Percentiles rank a stretch among this genome's conserved stretches.
Evolutionary conservation across 169 alveolate genomes (phyloP).

Genomic region (Ichthyophthirius multifiliis): DNA sequence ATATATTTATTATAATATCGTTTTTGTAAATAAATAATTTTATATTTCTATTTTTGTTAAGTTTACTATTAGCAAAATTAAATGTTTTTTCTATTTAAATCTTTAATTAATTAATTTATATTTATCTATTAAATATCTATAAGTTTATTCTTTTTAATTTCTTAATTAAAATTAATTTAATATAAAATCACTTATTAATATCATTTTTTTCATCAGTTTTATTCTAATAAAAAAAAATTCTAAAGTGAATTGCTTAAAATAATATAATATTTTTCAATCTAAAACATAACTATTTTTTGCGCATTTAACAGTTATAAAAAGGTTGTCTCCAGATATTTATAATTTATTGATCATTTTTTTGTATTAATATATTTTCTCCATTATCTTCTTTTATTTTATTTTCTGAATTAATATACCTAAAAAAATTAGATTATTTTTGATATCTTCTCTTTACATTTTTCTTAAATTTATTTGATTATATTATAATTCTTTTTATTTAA

Average conservation of each 20-base stretch:
- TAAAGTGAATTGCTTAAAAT: neutral
- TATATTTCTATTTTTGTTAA: too few species aligned
- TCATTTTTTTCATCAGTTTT: neutral
- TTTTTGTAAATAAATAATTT: too few species aligned
- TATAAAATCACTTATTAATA: neutral
- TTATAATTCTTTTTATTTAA: conserved; percentile 59
- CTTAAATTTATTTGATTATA: conserved; percentile 3
- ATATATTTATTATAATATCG: too few species aligned
- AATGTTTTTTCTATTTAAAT: too few species aligned
- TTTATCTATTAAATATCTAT: neutral
- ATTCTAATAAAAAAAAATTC: too few species aligned
- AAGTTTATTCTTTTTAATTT: neutral
- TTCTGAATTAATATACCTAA: conserved; percentile 75
- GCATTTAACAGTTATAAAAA: conserved; percentile 73
- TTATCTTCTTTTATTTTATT: conserved; percentile 75
- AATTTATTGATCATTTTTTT: conserved; percentile 52
- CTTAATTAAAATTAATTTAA: neutral
- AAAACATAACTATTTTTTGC: conserved; percentile 64
- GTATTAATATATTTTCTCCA: conserved; percentile 37
- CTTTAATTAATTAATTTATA: neutral
- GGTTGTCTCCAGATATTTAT: conserved; percentile 84
- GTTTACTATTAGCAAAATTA: too few species aligned
- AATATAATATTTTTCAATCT: neutral
- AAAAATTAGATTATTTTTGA: conserved; percentile 64
- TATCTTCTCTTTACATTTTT: conserved; percentile 55